phyloP scores from a whole-genome alignment of 495 filamentous ascomycete genomes.

The Penicillium arizonense region DNA sequence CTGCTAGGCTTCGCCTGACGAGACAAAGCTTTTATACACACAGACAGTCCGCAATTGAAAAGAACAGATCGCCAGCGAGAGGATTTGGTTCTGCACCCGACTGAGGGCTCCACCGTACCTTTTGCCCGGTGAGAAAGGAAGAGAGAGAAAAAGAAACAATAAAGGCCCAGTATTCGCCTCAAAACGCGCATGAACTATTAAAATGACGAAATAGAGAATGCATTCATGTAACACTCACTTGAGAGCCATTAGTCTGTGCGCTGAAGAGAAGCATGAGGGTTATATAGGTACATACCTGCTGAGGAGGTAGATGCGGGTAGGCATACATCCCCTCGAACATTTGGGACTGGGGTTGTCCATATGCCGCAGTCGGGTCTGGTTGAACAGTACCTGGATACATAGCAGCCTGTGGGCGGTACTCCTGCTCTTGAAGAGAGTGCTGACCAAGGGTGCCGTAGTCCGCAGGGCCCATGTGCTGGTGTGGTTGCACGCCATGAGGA shows the following conservation, averaged over 20 bases:
- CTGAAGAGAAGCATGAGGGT: background rate
- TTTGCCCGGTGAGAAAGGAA: slow-evolving; percentile 1
- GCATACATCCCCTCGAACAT: slow-evolving; percentile 91
- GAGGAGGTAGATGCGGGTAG: slow-evolving; percentile 75
- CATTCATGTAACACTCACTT: background rate
- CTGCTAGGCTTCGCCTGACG: too few relatives aligned
- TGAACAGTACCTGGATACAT: slow-evolving; percentile 82
- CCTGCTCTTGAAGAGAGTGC: slow-evolving; percentile 65
- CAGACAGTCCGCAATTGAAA: too few relatives aligned
- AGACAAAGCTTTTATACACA: too few relatives aligned
- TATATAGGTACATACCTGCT: slow-evolving; percentile 63
- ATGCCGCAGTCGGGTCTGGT: slow-evolving; percentile 62
- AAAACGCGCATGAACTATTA: slow-evolving; percentile 11
- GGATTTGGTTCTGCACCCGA: background rate
- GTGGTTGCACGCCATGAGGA: slow-evolving; percentile 55
- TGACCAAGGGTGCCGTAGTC: slow-evolving; percentile 65
- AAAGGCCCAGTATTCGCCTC: slow-evolving; percentile 22
- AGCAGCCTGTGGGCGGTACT: slow-evolving; percentile 70
- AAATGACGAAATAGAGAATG: slow-evolving; percentile 17
- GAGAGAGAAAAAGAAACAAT: slow-evolving; percentile 3
- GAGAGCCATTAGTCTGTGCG: slow-evolving; percentile 1
- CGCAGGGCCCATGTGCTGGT: slow-evolving; percentile 66
- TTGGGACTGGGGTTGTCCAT: slow-evolving; percentile 70
- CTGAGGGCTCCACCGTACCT: slow-evolving; percentile 6
- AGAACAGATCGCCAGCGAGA: too few relatives aligned